phyloP scores from a whole-genome alignment of 2,329 filamentous ascomycete genomes.

The Colletotrichum sp. region DNA sequence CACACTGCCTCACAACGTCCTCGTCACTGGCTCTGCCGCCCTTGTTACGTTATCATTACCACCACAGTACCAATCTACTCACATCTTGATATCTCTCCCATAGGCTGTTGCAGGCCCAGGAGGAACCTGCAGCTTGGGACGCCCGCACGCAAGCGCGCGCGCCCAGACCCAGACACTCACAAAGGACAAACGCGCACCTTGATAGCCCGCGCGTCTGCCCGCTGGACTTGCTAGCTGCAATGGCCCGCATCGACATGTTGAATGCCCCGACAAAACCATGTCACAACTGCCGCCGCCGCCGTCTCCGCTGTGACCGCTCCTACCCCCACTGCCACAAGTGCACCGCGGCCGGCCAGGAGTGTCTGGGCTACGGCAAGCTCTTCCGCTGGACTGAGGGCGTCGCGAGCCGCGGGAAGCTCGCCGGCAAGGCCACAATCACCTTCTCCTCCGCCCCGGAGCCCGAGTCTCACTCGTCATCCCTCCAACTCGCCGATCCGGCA shows the following conservation, averaged over 20 bases:
- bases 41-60: constrained; percentile 9
- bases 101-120: neutral
- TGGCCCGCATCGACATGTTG: constrained; percentile 13
- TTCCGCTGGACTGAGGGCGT: constrained; percentile 58
- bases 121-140: neutral
- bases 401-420: constrained; percentile 45
- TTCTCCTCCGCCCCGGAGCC: neutral
- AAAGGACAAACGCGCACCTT: neutral
- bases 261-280: constrained; percentile 34
- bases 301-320: constrained; percentile 58
- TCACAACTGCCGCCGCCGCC: constrained; percentile 59
- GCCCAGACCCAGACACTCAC: neutral
- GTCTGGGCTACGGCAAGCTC: constrained; percentile 57
- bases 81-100: neutral
- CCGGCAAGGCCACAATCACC: constrained; percentile 42
- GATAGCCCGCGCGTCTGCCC: neutral
- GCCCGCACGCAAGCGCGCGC: neutral
- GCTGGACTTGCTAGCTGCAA: neutral
- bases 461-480: neutral
- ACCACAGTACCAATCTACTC: neutral
- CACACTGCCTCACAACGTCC: neutral
- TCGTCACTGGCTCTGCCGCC: neutral
- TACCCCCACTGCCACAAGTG: constrained; percentile 59
- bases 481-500: neutral
- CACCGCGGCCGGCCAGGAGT: constrained; percentile 50